Base-by-base conservation (phyloP, 1,139 yeast species). In the Yarrowia galli region DNA sequence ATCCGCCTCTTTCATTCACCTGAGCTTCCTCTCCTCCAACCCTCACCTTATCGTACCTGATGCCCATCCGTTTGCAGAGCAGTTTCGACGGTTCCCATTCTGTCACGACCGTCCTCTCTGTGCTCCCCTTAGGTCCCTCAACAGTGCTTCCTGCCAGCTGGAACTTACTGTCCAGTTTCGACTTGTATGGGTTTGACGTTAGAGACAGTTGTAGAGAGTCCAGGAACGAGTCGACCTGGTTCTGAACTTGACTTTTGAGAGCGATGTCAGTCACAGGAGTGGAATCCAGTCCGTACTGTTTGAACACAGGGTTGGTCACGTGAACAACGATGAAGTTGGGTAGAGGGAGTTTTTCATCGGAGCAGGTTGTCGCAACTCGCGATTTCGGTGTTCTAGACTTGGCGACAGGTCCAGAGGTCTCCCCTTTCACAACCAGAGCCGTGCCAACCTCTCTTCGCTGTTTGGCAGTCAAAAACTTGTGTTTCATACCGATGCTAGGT, bases 1-100 rank as follows among this genome's bases (percentile, higher is more conserved):
- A 48, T 12, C 25, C 40, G 6, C 42, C 25, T 10, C 35, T 1
- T 3, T 16, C 7, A 13, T 32, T 20, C 10, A 20, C 42, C 32
- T 18, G 12, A 20, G 9, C 9, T 5, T 28, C 22, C 18, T 7
- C 23, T 18, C 25, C 61, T n/a, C 28, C 61, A 15, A 15, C 51
- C 15, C 64, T 18, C 25, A 12, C 32, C 12, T 43, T 43, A 3
- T 28, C 32, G 16, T 43, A 58, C 28, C 40, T 12, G 1, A 58
- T 38, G 4, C 64, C 64, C 64, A 58, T 58, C 10, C 64, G 8
- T 32, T 58, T 58, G 20, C 64, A 58, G 1, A 58, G 51, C 25
- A 58, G 28, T 23, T 43, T 28, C 2, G 45, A 40, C 8, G 64
- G 64, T 6, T 28, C 46, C 64, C 64, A 58, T 3, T 58, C 64